phyloP scores from a whole-genome alignment of 2,329 filamentous ascomycete genomes.

The Aspergillus puulaauensis region DNA sequence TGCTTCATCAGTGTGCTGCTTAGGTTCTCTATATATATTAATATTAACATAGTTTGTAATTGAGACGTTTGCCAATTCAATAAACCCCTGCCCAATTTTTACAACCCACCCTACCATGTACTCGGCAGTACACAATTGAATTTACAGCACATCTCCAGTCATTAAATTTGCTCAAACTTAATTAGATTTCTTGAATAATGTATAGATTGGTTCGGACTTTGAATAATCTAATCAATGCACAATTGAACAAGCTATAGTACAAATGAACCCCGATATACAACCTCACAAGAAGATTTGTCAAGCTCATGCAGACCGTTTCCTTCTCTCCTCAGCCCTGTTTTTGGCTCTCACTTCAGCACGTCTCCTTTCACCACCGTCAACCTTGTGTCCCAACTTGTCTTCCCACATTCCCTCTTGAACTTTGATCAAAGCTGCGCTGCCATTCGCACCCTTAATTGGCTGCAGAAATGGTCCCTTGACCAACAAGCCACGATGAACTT shows the following conservation, averaged over 20 bases:
- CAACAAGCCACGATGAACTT: conserved; percentile 64
- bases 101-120: neutral
- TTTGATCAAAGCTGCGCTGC: conserved; percentile 64
- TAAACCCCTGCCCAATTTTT: neutral
- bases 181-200: neutral
- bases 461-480: conserved; percentile 75
- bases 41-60: neutral
- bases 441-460: conserved; percentile 61
- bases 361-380: conserved; percentile 93
- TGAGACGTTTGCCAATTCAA: neutral
- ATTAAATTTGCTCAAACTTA: neutral
- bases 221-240: neutral
- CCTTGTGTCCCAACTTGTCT: conserved; percentile 79
- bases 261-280: conserved; percentile 10
- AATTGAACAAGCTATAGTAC: conserved; percentile 10
- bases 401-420: conserved; percentile 93
- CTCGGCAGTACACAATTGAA: too few species aligned
- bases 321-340: conserved; percentile 75
- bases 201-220: neutral
- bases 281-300: neutral
- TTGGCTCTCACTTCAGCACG: conserved; percentile 83
- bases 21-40: conserved; percentile 3
- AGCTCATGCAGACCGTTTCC: conserved; percentile 50
- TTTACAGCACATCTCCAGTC: neutral
- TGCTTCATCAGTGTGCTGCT: neutral